Conservation (phyloP, 257 asterid genomes). For the Solanum sitiens region DNA sequence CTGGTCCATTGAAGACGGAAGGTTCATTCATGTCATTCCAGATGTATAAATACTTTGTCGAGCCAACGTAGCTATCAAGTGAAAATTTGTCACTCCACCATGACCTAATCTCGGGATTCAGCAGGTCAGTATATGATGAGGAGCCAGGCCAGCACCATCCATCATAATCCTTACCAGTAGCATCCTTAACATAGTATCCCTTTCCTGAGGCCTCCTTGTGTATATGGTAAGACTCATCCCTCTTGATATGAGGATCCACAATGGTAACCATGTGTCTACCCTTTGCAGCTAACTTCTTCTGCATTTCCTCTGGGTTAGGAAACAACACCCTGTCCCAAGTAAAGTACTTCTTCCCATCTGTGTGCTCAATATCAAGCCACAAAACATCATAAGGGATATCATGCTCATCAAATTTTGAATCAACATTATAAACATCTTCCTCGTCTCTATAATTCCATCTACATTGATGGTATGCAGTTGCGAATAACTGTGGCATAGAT, state of each 20-base stretch:
- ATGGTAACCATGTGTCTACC: slow-evolving; percentile 97
- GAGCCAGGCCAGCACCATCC: slow-evolving; percentile 99
- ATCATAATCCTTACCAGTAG: slow-evolving; percentile 80
- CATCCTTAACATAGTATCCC: slow-evolving; percentile 85
- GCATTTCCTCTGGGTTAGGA: slow-evolving; percentile 95
- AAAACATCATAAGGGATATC: slow-evolving; percentile 94
- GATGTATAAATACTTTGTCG: slow-evolving; percentile 73
- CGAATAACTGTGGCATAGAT: slow-evolving; percentile 87
- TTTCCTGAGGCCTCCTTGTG: slow-evolving; percentile 85
- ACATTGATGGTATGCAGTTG: slow-evolving; percentile 91
- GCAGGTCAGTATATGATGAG: slow-evolving; percentile 76
- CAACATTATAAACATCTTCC: slow-evolving; percentile 80
- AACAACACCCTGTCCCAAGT: slow-evolving; percentile 85
- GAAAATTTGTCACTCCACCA: slow-evolving; percentile 95
- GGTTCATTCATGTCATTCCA: slow-evolving; percentile 99
- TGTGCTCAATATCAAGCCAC: slow-evolving; percentile 99
- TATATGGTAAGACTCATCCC: slow-evolving; percentile 75
- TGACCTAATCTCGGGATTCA: slow-evolving; percentile 84
- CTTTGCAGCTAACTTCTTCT: slow-evolving; percentile 77
- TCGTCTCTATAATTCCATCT: slow-evolving; percentile 99
- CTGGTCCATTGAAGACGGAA: slow-evolving; percentile 97
- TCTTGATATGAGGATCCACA: slow-evolving; percentile 95
- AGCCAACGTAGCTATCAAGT: slow-evolving; percentile 60
- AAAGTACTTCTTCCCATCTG: slow-evolving; percentile 88
- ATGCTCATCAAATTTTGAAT: slow-evolving; percentile 80